Evolutionary conservation across 768 basidiomycete species (phyloP), one percentile per base, ranked within the genome.

Genomic region (Mycena olivaceomarginata): DNA sequence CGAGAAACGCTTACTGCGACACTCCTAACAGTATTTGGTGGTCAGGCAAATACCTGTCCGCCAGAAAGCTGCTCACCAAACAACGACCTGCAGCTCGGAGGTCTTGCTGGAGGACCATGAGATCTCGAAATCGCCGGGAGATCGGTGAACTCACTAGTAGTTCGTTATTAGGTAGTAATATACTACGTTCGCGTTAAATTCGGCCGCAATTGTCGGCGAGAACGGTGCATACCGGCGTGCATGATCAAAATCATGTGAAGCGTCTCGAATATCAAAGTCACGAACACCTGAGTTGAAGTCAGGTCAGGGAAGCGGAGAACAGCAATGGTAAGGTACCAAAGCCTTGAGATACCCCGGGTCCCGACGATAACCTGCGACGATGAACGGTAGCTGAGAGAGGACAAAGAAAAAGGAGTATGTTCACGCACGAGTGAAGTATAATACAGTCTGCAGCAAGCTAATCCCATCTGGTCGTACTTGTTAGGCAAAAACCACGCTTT

Each of bases 161-260:
- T 88, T 80, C 1, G 87, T 84, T 18, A 92, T 82, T 22, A 90
- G 80, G 78, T 92, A 91, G 20, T 87, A 83, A 74, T 91, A 92
- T 13, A 87, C 91, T 91, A 40, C 5, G 18, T 25, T 41, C 12
- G 11, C 11, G 51, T 75, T 45, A 78, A 71, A 69, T 57, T 6
- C 56, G 9, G 67, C 15, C 20, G 20, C 5, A 7, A 18, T 6
- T 16, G 20, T 5, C 22, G 4, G 11, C 3, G 31, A 5, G 51
- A 37, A 11, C 15, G 13, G 16, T 72, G 22, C 48, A 64, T 0
- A 89, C 92, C 81, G 9, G 85, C 83, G 72, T 92, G 89, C 1
- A 87, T 83, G 31, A 93, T 87, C 31, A 92, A 75, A 2, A 80
- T 83, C n/a, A 91, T 86, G 79, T 92, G 91, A 1, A 86, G 81